A percentile compares a stretch with the other conserved stretches of the same genome.
These are phyloP conservation scores for Thelonectria olida DNA, from an alignment of 2,329 filamentous ascomycete species.

Conservation along the genomic window DNA sequence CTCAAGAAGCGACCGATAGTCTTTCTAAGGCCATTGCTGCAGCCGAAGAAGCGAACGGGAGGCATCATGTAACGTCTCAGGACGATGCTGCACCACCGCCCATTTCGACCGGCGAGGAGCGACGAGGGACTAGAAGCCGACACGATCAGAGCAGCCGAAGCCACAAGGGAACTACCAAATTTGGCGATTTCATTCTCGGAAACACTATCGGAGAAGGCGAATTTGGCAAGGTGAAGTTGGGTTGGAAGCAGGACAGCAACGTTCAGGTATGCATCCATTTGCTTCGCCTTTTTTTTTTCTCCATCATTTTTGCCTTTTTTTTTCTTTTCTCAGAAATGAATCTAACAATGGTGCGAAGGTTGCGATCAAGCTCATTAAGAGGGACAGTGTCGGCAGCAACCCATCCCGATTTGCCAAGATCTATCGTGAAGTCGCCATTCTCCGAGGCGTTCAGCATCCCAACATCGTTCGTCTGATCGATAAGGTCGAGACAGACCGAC, in stretches of 20 bases:
- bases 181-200: constrained; percentile 94
- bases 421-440: constrained; percentile 93
- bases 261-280: constrained; percentile 68
- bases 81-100: constrained; percentile 56
- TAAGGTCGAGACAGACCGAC: constrained; percentile 96
- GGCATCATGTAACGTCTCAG: constrained; percentile 37
- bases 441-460: constrained; percentile 87
- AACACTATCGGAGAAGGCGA: constrained; percentile 97
- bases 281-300: neutral
- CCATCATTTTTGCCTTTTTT: no score
- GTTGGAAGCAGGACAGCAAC: constrained; percentile 95
- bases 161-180: constrained; percentile 78
- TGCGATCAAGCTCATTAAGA: constrained; percentile 96
- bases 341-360: constrained; percentile 62
- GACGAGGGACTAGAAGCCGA: constrained; percentile 62
- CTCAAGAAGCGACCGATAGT: constrained; percentile 81
- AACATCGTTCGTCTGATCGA: constrained; percentile 98
- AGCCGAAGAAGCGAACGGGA: constrained; percentile 44
- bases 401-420: constrained; percentile 93
- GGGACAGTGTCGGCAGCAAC: constrained; percentile 89
- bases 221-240: constrained; percentile 98
- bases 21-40: constrained; percentile 74
- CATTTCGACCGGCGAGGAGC: constrained; percentile 54
- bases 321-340: neutral
- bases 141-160: constrained; percentile 62